Evolutionary conservation across 176 grass and related monocot genomes (phyloP).

Genomic region (Aegilops sharonensis): DNA sequence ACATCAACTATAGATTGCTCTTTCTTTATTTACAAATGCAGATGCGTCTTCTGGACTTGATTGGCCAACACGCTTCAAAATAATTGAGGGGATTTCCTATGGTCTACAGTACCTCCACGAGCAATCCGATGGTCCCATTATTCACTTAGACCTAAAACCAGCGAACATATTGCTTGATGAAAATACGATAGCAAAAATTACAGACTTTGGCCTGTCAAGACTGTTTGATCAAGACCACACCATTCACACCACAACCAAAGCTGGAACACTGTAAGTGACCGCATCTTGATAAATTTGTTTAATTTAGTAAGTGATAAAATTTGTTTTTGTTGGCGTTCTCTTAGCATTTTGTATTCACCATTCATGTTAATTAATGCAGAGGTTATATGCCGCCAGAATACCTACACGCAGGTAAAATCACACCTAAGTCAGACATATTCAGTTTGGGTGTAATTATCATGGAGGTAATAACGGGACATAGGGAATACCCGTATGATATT

Average conservation of each 20-base stretch:
- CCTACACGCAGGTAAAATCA: background rate
- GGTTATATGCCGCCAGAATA: background rate
- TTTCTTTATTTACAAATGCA: background rate
- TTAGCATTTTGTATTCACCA: too few species aligned
- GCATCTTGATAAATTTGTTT: background rate
- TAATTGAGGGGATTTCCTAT: background rate
- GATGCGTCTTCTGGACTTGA: background rate
- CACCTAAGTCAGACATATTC: background rate
- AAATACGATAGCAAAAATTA: background rate
- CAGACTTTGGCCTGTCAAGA: background rate
- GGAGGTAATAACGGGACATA: background rate
- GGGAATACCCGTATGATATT: background rate
- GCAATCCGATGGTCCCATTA: background rate
- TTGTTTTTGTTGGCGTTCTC: rapidly evolving
- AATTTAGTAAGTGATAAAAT: background rate
- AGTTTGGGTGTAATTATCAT: background rate
- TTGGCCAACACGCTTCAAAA: background rate
- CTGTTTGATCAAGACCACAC: background rate
- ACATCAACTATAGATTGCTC: background rate
- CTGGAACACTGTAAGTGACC: background rate
- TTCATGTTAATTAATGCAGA: too few species aligned
- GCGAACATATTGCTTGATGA: background rate
- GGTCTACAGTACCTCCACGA: background rate
- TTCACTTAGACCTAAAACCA: background rate
- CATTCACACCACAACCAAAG: background rate